These are phyloP conservation scores for Plantago elongata DNA, from an alignment of 257 asterid genomes.

Conservation along the genomic window DNA sequence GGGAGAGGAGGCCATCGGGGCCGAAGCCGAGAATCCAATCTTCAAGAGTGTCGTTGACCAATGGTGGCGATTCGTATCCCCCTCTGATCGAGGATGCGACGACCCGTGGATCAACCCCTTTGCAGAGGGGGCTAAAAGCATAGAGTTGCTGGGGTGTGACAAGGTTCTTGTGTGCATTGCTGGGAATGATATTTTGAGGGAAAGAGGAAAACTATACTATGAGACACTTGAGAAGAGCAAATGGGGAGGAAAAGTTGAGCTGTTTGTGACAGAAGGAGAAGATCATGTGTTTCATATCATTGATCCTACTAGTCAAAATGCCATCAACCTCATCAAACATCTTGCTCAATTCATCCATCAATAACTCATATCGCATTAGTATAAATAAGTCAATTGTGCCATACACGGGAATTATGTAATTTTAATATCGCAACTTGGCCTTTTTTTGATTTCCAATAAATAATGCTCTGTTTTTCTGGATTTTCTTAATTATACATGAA, in stretches of 20 bases:
- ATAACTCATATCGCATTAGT: too few species aligned
- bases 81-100: conserved; percentile 47
- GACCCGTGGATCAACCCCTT: conserved; percentile 74
- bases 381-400: too few species aligned
- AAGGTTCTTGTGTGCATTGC: conserved; percentile 57
- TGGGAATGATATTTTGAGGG: conserved; percentile 57
- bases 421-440: too few species aligned
- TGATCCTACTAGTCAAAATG: conserved; percentile 38
- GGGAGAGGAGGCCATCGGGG: conserved; percentile 61
- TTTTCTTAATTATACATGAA: neutral
- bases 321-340: conserved; percentile 27
- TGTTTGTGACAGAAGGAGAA: conserved; percentile 47
- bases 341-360: conserved; percentile 44
- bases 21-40: conserved; percentile 37
- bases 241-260: conserved; percentile 56
- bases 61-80: conserved; percentile 75
- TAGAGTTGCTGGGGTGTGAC: conserved; percentile 33
- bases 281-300: conserved; percentile 68
- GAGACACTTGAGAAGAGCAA: conserved; percentile 30
- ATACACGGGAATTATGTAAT: too few species aligned
- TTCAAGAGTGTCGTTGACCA: conserved; percentile 60
- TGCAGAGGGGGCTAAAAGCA: conserved; percentile 24
- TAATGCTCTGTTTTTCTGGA: neutral
- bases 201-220: conserved; percentile 57
- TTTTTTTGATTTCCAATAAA: neutral